Base-by-base conservation (phyloP, 1,284 basidiomycete genomes). In the Trametes versicolor region DNA sequence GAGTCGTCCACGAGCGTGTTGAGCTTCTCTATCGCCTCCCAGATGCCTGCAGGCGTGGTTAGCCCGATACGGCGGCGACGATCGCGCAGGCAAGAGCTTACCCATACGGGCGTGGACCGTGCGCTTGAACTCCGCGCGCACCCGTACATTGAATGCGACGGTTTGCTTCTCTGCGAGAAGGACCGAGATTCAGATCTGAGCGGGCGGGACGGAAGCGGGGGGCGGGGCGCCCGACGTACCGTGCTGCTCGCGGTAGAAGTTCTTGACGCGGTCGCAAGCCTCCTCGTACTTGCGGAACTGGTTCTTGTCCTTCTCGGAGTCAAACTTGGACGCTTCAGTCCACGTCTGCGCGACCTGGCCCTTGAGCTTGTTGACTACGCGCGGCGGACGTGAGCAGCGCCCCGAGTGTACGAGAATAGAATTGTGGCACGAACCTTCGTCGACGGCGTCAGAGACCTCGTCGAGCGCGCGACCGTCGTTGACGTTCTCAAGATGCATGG, bases 21-120 rank as follows among this genome's bases (percentile, higher is more conserved):
- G 64, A 97, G 88, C 82, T 90, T 88, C 75, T 97, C 94, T 78
- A 97, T 95, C 6, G 95, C 95, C 73, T 95, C 89, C 95, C 95
- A 97, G 37, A 97, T 82, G 59, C 83, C 77, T 77, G 59, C 60
- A 59, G 45, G 49, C 51, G 51, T 47, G 41, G 23, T 54, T 13
- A 65, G 50, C 48, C 50, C n/a, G 15, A 64, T 37, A 19, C 39
- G 47, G 56, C 58, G 59, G 45, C 32, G 58, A 27, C 27, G 48
- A 50, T 47, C 37, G 32, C 54, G 51, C 3, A 32, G 29, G 29
- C 29, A 8, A 37, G 61, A 32, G 61, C 70, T 47, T 74, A 74
- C 88, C 80, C 86, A 94, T 93, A n/a, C 87, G 81, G 4, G 85
- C 88, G 45, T 89, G 85, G 60, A 82, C 85, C 48, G 78, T 83